Evolutionary conservation across 345 rosid species (phyloP), one percentile per base, ranked within the genome.

Genomic region (Turnera subulata): DNA sequence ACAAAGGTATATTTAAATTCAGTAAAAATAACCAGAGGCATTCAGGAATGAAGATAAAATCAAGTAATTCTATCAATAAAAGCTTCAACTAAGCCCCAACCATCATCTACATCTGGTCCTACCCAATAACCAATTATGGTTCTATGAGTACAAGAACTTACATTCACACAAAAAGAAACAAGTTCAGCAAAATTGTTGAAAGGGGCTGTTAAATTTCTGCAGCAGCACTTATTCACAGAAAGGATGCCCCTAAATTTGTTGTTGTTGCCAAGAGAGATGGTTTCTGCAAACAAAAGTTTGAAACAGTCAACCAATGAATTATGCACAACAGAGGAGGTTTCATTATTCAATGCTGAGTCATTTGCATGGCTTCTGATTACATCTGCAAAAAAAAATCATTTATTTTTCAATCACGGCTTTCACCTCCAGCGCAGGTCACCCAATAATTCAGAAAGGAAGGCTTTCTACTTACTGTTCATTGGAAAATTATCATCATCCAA

Each of bases 71-170:
- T 61, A 62, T 73, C 50, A 46, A 84, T 43, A 32, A 62, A 82
- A 51, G 83, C 91, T 76, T 84, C 82, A 46, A 87, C 75, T 4
- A 59, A 76, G 62, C 91, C 95, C 78, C 95, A 80, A 52, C 85
- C 91, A 70, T 87, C 91, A 26, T 87, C 86, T 46, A 66, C 55
- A 72, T 87, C 91, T 17, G 86, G 95, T 53, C 88, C 86, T 23
- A 78, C 74, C 95, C 95, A 84, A 65, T 67, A 84, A 63, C 91
- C 95, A 56, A 64, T 53, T 48, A 80, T 63, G 49, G 23, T 67
- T 21, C 46, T 29, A 8, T 8, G 4, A 29, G 35, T n/a, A n/a
- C n/a, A 29, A 29, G 4, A 29, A 29, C 35, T 29, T 29, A 29
- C 4, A 3, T 29, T 29, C 35, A 29, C 8, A 29, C 35, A 29